phyloP scores from a whole-genome alignment of 2,329 filamentous ascomycete species.

The Alternaria dauci region DNA sequence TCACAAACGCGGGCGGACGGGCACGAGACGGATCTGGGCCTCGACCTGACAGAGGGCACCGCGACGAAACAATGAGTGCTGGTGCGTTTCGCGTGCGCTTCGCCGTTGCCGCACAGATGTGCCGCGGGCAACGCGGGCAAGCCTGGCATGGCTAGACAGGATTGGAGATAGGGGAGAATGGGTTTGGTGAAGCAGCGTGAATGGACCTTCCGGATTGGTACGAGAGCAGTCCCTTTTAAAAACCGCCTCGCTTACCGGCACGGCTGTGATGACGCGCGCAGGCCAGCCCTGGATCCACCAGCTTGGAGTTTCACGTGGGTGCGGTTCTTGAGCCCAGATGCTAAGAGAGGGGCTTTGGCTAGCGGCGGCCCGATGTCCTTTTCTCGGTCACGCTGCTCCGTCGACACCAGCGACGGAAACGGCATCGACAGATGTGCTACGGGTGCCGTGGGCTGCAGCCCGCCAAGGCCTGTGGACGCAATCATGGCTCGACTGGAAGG shows the following conservation, averaged over 20 bases:
- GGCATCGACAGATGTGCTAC: conserved; percentile 32
- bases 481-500: conserved; percentile 22
- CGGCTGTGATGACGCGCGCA: conserved; percentile 46
- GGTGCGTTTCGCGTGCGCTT: conserved; percentile 29
- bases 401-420: conserved; percentile 29
- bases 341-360: conserved; percentile 35
- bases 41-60: conserved; percentile 6
- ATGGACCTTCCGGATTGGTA: conserved; percentile 17
- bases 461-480: conserved; percentile 20
- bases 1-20: conserved; percentile 8
- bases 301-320: conserved; percentile 47
- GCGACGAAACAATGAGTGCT: conserved; percentile 18
- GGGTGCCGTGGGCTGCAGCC: conserved; percentile 26
- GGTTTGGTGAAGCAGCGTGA: conserved; percentile 1
- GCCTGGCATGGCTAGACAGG: background rate
- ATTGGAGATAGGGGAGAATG: background rate
- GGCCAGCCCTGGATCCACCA: conserved; percentile 38
- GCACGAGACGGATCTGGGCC: conserved; percentile 15
- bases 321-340: conserved; percentile 34
- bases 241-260: conserved; percentile 38
- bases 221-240: conserved; percentile 7
- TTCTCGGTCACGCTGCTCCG: conserved; percentile 31
- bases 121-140: conserved; percentile 8
- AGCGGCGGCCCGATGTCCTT: conserved; percentile 37
- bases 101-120: conserved; percentile 16